Conservation (phyloP, 306 rosid species). For the Psophocarpus tetragonolobus region DNA sequence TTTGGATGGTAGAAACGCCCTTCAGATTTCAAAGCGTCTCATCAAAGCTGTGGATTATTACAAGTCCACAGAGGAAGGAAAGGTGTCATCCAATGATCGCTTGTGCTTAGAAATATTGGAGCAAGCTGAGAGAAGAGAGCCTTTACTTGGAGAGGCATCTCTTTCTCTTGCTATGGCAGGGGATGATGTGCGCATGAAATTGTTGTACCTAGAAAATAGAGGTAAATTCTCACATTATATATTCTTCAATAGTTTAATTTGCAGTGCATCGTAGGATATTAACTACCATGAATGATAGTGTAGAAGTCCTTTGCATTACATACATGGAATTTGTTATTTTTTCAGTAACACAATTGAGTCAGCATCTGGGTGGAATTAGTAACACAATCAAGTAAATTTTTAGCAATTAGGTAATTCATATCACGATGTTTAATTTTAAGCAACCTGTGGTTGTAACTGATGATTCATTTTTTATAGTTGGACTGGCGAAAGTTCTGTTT, state of each 20-base stretch:
- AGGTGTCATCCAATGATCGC: constrained; percentile 43
- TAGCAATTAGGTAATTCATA: not conserved
- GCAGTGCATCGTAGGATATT: too few relatives aligned
- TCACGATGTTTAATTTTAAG: not conserved
- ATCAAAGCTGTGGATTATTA: constrained; percentile 53
- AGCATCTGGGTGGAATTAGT: not conserved
- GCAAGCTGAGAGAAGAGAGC: constrained; percentile 78
- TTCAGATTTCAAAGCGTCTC: constrained; percentile 59
- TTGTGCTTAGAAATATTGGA: constrained; percentile 73
- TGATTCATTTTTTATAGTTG: constrained; percentile 50
- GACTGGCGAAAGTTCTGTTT: constrained; percentile 60
- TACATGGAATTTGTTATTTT: not conserved
- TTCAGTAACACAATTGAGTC: not conserved
- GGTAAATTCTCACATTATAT: constrained; percentile 38
- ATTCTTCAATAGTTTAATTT: not conserved
- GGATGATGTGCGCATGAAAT: constrained; percentile 62
- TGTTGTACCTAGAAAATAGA: constrained; percentile 78
- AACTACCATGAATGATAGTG: not conserved
- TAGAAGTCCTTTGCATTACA: not conserved
- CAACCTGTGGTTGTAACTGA: not conserved
- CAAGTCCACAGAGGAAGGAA: constrained; percentile 50
- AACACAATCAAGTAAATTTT: not conserved
- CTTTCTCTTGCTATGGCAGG: constrained; percentile 73
- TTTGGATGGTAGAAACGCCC: constrained; percentile 65
- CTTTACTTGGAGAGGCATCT: constrained; percentile 66